These are phyloP conservation scores for Vitis hybrid DNA, from an alignment of 177 flowering plant genomes.

Conservation along the genomic window DNA sequence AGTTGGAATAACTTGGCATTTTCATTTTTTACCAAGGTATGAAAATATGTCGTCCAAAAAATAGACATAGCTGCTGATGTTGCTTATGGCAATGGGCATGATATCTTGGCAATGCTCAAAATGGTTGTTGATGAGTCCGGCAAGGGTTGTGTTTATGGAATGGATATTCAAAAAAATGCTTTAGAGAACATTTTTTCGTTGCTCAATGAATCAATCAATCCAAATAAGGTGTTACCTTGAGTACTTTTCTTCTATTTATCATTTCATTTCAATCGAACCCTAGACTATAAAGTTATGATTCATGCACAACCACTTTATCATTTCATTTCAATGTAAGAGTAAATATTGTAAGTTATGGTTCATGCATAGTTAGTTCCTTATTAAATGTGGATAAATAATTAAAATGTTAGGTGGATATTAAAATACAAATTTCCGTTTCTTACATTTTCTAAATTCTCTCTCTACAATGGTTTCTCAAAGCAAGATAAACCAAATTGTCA, in stretches of 20 bases:
- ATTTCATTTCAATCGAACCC: too few species aligned
- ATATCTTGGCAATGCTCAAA: slow-evolving; percentile 72
- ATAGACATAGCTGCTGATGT: slow-evolving; percentile 86
- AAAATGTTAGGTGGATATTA: too few species aligned
- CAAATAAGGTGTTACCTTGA: slow-evolving; percentile 43
- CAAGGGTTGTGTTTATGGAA: slow-evolving; percentile 66
- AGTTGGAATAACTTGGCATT: background rate
- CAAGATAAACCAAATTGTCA: too few species aligned
- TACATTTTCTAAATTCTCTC: too few species aligned
- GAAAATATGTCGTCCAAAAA: slow-evolving; percentile 62
- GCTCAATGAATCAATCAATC: slow-evolving; percentile 40
- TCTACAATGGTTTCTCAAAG: too few species aligned
- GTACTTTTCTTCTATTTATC: background rate
- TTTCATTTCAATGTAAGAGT: too few species aligned
- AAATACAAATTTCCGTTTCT: too few species aligned
- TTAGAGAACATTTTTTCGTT: slow-evolving; percentile 56
- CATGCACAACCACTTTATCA: too few species aligned
- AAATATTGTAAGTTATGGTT: too few species aligned
- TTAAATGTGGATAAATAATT: too few species aligned
- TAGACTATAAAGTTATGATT: too few species aligned
- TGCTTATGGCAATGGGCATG: slow-evolving; percentile 92
- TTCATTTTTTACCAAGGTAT: slow-evolving; percentile 42
- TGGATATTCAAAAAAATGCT: slow-evolving; percentile 83
- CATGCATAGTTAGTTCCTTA: too few species aligned
- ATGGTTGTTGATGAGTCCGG: slow-evolving; percentile 63